Conservation (phyloP, 2,329 filamentous ascomycete genomes). For the Exophiala sp. region DNA sequence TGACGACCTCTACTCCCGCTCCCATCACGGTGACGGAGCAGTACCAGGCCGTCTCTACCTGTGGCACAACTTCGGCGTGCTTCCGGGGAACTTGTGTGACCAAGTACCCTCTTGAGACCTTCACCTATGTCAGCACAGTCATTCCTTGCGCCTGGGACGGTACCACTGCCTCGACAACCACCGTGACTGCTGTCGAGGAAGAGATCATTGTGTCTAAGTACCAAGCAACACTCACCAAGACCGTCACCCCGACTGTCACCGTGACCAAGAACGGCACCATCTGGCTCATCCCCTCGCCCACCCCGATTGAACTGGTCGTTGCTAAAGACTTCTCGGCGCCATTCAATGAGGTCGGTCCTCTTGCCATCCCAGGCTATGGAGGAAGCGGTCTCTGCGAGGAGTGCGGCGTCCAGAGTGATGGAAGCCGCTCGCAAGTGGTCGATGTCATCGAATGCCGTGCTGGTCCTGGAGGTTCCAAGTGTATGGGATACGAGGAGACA, state of each 20-base stretch:
- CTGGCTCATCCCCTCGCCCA: constrained; percentile 2
- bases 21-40: constrained; percentile 22
- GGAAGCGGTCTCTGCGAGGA: constrained; percentile 24
- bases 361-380: constrained; percentile 24
- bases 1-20: constrained; percentile 1
- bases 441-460: constrained; percentile 22
- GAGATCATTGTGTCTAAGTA: constrained; percentile 17
- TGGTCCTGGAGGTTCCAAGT: constrained; percentile 12
- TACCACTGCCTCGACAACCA: constrained; percentile 7
- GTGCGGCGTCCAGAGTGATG: constrained; percentile 16
- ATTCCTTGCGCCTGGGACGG: constrained; percentile 22
- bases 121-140: constrained; percentile 22
- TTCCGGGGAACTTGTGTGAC: constrained; percentile 16
- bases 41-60: constrained; percentile 22
- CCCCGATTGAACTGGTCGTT: constrained; percentile 15
- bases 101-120: constrained; percentile 17
- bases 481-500: constrained; percentile 17
- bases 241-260: constrained; percentile 12
- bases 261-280: constrained; percentile 11
- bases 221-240: constrained; percentile 19
- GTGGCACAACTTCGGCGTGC: constrained; percentile 13
- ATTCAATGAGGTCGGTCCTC: constrained; percentile 23
- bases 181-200: constrained; percentile 20
- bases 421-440: constrained; percentile 21
- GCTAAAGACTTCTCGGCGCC: constrained; percentile 23